These are phyloP conservation scores for Apiospora saccharicola DNA, from an alignment of 2,329 filamentous ascomycete genomes.

Conservation along the genomic window DNA sequence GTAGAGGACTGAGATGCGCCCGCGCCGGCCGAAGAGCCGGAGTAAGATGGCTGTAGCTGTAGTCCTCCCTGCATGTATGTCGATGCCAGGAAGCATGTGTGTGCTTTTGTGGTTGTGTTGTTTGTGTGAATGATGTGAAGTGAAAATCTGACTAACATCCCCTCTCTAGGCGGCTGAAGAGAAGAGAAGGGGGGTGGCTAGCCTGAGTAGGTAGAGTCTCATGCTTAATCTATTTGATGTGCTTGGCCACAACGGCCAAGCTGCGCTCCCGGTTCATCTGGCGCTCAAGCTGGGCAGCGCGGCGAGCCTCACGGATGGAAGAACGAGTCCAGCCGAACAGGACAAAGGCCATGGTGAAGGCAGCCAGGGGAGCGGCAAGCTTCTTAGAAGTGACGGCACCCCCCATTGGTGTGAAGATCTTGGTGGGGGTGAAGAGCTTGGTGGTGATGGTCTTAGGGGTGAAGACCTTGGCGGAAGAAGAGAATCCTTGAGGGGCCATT, in stretches of 20 bases:
- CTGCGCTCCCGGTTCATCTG: constrained; percentile 18
- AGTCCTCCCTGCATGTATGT: constrained; percentile 8
- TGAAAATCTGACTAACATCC: neutral
- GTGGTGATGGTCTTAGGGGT: constrained; percentile 1
- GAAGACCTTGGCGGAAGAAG: constrained; percentile 3
- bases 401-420: constrained; percentile 27
- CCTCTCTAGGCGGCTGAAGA: neutral
- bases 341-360: constrained; percentile 29
- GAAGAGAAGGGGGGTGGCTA: neutral
- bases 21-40: constrained; percentile 16
- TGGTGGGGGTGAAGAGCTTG: constrained; percentile 23
- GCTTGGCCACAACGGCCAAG: neutral
- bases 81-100: constrained; percentile 15
- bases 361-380: constrained; percentile 27
- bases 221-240: constrained; percentile 11
- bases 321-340: constrained; percentile 27
- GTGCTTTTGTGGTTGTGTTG: neutral
- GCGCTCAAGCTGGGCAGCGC: constrained; percentile 21
- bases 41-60: neutral
- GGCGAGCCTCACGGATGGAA: constrained; percentile 28
- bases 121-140: neutral
- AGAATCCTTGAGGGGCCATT: neutral
- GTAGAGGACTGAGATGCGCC: neutral
- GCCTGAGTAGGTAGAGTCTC: neutral
- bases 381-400: constrained; percentile 14